Evolutionary conservation across 257 asterid species (phyloP).

Genomic region (Henckelia pumila): DNA sequence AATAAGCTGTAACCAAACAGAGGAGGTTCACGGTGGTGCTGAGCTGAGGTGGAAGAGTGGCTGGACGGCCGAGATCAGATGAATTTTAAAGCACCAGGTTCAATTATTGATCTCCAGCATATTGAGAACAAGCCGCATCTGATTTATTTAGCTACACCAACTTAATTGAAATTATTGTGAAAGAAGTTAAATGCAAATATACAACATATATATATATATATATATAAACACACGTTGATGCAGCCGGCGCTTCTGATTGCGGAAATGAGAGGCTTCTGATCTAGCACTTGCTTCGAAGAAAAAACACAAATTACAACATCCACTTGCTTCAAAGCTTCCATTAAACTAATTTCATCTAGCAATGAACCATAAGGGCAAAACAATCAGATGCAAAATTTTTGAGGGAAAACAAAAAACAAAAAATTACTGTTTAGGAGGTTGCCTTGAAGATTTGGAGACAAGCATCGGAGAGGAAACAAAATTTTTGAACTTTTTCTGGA

Average conservation of each 20-base stretch:
- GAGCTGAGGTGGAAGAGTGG: no score
- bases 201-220: no score
- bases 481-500: constrained; percentile 48
- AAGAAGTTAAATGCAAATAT: not conserved
- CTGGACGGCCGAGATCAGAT: no score
- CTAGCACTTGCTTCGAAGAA: constrained; percentile 57
- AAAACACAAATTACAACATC: constrained; percentile 86
- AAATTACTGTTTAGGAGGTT: not conserved
- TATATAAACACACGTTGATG: constrained; percentile 57
- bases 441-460: constrained; percentile 60
- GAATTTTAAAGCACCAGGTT: no score
- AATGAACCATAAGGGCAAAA: constrained; percentile 59
- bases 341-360: constrained; percentile 60
- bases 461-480: constrained; percentile 45
- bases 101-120: no score
- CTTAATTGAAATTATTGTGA: not conserved
- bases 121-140: no score
- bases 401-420: not conserved
- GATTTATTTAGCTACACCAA: not conserved
- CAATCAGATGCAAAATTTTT: not conserved
- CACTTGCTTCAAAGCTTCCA: constrained; percentile 61
- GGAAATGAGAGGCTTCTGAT: constrained; percentile 70
- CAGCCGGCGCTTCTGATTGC: constrained; percentile 73
- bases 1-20: no score
- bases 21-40: no score